These are phyloP conservation scores for Cladorrhinum samala DNA, from an alignment of 495 filamentous ascomycete genomes.

Conservation along the genomic window DNA sequence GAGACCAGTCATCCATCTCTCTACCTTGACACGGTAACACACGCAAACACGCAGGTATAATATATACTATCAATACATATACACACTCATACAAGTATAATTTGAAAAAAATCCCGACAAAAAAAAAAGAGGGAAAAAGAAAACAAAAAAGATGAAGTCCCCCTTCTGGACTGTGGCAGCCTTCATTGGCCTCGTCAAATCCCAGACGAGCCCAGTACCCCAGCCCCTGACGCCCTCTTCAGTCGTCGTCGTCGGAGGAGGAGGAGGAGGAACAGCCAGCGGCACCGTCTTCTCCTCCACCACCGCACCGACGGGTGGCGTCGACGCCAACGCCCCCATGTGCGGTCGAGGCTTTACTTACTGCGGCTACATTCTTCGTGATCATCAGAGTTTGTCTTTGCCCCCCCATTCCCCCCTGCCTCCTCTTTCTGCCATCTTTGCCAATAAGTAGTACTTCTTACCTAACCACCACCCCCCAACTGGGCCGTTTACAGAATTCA, in stretches of 20 bases:
- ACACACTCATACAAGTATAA: too few species aligned
- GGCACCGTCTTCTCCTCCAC: background rate
- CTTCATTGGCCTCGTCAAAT: background rate
- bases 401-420: background rate
- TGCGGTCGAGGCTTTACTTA: slow-evolving; percentile 41
- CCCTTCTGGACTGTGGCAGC: background rate
- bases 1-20: too few species aligned
- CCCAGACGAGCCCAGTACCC: background rate
- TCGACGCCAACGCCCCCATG: slow-evolving; percentile 18
- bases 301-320: slow-evolving; percentile 9
- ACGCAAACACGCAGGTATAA: too few species aligned
- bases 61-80: too few species aligned
- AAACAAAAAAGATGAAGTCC: too few species aligned
- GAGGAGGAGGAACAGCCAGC: slow-evolving; percentile 6
- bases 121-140: too few species aligned
- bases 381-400: slow-evolving; percentile 28
- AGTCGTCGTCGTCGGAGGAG: background rate
- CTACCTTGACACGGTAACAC: too few species aligned
- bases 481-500: slow-evolving; percentile 26
- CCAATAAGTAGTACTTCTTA: background rate
- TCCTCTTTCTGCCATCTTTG: background rate
- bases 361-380: slow-evolving; percentile 39
- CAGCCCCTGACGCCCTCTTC: slow-evolving; percentile 1
- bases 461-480: background rate
- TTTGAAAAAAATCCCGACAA: too few species aligned